These are phyloP conservation scores for Amoeboaphelidium protococcarum DNA, from an alignment of 371 early-diverging fungal species.

Conservation along the genomic window DNA sequence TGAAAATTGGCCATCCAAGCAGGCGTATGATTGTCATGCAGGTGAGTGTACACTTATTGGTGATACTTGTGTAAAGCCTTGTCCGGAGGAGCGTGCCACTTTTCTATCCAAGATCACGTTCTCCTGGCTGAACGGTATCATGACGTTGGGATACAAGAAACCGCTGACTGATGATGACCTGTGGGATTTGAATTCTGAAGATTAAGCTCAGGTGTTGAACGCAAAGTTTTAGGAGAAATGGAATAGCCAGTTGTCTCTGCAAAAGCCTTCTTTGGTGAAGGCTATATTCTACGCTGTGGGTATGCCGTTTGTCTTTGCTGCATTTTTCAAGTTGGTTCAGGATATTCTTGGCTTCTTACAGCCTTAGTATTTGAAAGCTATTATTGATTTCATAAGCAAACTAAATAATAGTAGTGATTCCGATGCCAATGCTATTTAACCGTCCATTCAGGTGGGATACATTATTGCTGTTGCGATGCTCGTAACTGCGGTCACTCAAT, in stretches of 20 bases:
- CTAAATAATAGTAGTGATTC: constrained; percentile 9
- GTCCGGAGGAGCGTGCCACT: constrained; percentile 55
- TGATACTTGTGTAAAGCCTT: no score
- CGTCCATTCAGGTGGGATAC: constrained; percentile 27
- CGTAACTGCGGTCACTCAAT: constrained; percentile 44
- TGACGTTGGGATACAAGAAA: constrained; percentile 47
- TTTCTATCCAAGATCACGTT: constrained; percentile 60
- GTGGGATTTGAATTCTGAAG: constrained; percentile 34
- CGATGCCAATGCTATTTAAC: constrained; percentile 11
- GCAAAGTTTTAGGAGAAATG: constrained; percentile 33
- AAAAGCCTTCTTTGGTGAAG: constrained; percentile 41
- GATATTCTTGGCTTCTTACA: constrained; percentile 63
- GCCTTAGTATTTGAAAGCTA: constrained; percentile 37
- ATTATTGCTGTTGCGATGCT: constrained; percentile 46
- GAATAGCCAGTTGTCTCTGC: constrained; percentile 30
- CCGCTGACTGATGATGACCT: constrained; percentile 51
- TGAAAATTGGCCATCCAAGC: no score
- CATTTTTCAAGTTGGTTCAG: constrained; percentile 42
- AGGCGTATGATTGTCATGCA: no score
- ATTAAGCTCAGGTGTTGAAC: constrained; percentile 33
- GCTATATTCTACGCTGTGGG: constrained; percentile 37
- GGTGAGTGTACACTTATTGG: no score
- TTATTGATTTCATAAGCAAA: constrained; percentile 27
- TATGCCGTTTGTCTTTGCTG: constrained; percentile 31
- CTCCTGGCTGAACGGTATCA: constrained; percentile 68